Evolutionary conservation across 495 filamentous ascomycete species (phyloP).

Genomic region (Tuber calosporum): DNA sequence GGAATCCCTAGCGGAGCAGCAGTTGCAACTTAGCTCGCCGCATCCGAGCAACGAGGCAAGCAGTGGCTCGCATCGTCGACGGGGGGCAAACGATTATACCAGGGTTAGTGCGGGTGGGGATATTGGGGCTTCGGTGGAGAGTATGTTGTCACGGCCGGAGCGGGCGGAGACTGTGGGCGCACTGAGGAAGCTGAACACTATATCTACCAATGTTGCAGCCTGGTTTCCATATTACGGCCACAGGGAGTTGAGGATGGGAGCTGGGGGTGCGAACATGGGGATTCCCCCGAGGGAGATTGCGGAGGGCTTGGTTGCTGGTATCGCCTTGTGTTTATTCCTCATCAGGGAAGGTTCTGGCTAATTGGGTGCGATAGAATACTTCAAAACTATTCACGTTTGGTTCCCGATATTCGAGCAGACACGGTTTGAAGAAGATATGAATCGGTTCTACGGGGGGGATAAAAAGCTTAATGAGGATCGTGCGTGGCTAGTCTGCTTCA

Average conservation of each 20-base stretch:
- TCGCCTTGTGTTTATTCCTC: background rate
- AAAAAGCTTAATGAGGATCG: constrained; percentile 28
- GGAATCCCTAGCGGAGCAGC: constrained; percentile 31
- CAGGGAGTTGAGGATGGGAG: constrained; percentile 29
- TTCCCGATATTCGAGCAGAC: constrained; percentile 37
- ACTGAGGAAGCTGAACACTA: constrained; percentile 25
- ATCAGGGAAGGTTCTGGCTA: constrained; percentile 1
- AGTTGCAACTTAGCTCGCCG: constrained; percentile 20
- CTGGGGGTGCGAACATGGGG: constrained; percentile 29
- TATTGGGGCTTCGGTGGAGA: background rate
- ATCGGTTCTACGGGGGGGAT: constrained; percentile 28
- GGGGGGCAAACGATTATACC: background rate
- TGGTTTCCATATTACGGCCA: constrained; percentile 40
- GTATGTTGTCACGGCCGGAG: constrained; percentile 9
- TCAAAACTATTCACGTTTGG: constrained; percentile 35
- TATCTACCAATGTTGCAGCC: constrained; percentile 31
- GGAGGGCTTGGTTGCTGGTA: constrained; percentile 28
- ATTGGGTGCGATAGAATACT: constrained; percentile 25
- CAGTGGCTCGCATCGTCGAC: background rate
- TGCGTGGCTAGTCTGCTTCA: constrained; percentile 39
- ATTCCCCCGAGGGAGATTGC: constrained; percentile 31
- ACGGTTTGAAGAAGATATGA: constrained; percentile 26
- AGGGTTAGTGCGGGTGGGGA: background rate
- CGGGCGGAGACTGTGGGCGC: constrained; percentile 36
- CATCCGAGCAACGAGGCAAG: constrained; percentile 5